These are phyloP conservation scores for Kwoniella mangroviensis DNA, from an alignment of 768 basidiomycete genomes.

Conservation along the genomic window DNA sequence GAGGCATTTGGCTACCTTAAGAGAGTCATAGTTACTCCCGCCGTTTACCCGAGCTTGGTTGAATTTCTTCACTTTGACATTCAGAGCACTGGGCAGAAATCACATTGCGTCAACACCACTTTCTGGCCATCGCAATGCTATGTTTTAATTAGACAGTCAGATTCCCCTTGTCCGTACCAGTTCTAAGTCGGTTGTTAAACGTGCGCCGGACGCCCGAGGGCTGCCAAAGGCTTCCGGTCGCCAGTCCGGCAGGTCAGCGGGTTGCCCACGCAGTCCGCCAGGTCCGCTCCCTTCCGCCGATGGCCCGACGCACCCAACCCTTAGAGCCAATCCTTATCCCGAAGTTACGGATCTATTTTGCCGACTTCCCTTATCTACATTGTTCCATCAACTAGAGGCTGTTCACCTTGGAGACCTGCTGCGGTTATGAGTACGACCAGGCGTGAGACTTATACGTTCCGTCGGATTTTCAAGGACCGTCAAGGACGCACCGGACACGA, in stretches of 20 bases:
- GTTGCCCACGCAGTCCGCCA: slow-evolving; percentile 66
- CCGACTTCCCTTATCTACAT: slow-evolving; percentile 80
- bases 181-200: slow-evolving; percentile 71
- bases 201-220: slow-evolving; percentile 65
- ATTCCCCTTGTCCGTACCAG: slow-evolving; percentile 79
- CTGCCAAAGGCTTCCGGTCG: slow-evolving; percentile 64
- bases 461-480: slow-evolving; percentile 82
- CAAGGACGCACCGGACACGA: slow-evolving; percentile 73
- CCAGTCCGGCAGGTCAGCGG: slow-evolving; percentile 60
- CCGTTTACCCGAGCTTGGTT: slow-evolving; percentile 75
- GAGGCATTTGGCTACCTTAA: slow-evolving; percentile 82
- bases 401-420: slow-evolving; percentile 81
- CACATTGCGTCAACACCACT: slow-evolving; percentile 80
- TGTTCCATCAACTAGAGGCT: slow-evolving; percentile 80
- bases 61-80: slow-evolving; percentile 82
- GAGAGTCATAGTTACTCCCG: slow-evolving; percentile 81
- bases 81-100: slow-evolving; percentile 83
- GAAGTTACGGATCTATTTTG: slow-evolving; percentile 82
- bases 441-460: slow-evolving; percentile 72
- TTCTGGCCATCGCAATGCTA: slow-evolving; percentile 67
- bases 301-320: slow-evolving; percentile 74
- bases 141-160: slow-evolving; percentile 84
- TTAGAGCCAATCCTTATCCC: slow-evolving; percentile 71
- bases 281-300: slow-evolving; percentile 72
- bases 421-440: slow-evolving; percentile 74